phyloP scores from a whole-genome alignment of 176 grass and related monocot species.

The Chrysopogon serrulatus region DNA sequence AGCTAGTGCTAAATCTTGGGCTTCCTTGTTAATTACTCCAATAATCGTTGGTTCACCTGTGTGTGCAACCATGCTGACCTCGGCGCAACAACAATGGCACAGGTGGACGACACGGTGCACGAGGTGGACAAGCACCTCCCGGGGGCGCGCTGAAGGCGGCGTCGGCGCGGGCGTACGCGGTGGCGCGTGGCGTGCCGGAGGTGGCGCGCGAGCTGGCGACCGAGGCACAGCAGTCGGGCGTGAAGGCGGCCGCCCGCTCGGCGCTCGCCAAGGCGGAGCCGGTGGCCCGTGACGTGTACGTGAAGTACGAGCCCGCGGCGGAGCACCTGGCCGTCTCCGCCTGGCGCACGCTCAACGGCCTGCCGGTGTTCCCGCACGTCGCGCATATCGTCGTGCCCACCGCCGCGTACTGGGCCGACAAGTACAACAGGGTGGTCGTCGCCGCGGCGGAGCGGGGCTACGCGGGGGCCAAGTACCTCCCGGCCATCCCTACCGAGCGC shows the following conservation, averaged over 20 bases:
- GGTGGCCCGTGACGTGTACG: conserved; percentile 37
- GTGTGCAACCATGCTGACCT: background rate
- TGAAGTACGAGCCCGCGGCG: conserved; percentile 60
- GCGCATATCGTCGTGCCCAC: conserved; percentile 66
- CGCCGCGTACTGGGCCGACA: conserved; percentile 55
- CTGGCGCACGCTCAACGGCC: conserved; percentile 75
- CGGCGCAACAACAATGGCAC: background rate
- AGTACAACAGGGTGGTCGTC: conserved; percentile 64
- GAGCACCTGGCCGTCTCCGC: conserved; percentile 63
- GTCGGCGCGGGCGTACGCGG: conserved; percentile 25
- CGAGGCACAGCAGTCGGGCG: conserved; percentile 45
- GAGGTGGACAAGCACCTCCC: conserved; percentile 57
- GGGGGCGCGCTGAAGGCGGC: conserved; percentile 26
- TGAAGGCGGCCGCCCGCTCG: conserved; percentile 16
- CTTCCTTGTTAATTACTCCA: too few species aligned
- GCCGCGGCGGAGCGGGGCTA: conserved; percentile 15
- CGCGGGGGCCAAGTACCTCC: conserved; percentile 41
- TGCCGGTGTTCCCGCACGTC: conserved; percentile 69
- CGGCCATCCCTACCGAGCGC: conserved; percentile 53
- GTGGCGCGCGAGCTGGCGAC: conserved; percentile 41
- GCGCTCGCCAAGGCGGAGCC: conserved; percentile 44
- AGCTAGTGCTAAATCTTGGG: background rate
- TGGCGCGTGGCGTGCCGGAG: conserved; percentile 26
- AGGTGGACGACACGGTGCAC: conserved; percentile 54
- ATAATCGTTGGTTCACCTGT: too few species aligned